These are phyloP conservation scores for Lentinula sp. DNA, from an alignment of 768 basidiomycete species.

Conservation along the genomic window DNA sequence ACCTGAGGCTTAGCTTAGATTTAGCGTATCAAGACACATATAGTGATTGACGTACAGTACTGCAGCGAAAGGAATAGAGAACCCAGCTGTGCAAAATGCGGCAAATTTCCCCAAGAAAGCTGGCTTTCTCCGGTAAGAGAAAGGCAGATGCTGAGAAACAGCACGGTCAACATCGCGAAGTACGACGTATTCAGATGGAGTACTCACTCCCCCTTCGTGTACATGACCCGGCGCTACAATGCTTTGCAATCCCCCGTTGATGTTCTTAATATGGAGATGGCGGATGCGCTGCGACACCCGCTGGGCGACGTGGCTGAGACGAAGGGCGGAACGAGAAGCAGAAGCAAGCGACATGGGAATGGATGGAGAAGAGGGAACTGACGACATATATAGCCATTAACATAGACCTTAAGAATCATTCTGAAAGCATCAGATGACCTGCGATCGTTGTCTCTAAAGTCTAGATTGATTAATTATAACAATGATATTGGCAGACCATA, in stretches of 20 bases:
- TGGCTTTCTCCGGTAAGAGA: not conserved
- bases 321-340: not conserved
- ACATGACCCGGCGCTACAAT: not conserved
- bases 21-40: not conserved
- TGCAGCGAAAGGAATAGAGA: not conserved
- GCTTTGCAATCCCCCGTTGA: not conserved
- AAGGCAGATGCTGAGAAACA: not conserved
- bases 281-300: not conserved
- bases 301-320: not conserved
- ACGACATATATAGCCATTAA: not conserved
- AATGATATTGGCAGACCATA: not conserved
- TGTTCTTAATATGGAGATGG: not conserved
- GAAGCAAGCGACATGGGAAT: not conserved
- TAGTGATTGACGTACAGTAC: not conserved
- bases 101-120: not conserved
- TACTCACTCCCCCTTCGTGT: not conserved
- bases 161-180: not conserved
- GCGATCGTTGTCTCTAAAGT: not conserved
- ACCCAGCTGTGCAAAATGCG: not conserved
- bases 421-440: not conserved
- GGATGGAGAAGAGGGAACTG: not conserved
- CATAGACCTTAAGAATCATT: not conserved
- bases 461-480: not conserved
- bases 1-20: not conserved
- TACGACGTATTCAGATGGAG: not conserved